Conservation (phyloP, 2,329 filamentous ascomycete species). For the Scytalidium lignicola region DNA sequence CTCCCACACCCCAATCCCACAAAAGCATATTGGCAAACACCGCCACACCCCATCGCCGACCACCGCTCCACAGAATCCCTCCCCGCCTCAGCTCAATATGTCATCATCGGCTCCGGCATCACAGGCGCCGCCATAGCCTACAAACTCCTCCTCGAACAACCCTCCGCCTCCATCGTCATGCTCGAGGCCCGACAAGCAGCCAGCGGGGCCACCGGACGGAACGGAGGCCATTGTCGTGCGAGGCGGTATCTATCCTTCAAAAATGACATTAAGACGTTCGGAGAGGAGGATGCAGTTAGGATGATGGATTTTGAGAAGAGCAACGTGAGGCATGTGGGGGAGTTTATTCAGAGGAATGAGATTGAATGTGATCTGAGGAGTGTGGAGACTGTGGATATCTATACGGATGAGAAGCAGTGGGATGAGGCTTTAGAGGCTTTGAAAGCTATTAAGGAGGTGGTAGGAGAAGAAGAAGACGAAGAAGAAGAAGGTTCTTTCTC, state of each 20-base stretch:
- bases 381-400: conserved; percentile 4
- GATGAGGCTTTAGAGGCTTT: not conserved
- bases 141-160: conserved; percentile 21
- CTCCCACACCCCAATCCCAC: conserved; percentile 27
- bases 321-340: conserved; percentile 8
- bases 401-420: not conserved
- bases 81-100: conserved; percentile 9
- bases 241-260: conserved; percentile 26
- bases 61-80: conserved; percentile 19
- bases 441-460: not conserved
- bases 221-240: conserved; percentile 31
- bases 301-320: conserved; percentile 15
- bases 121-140: conserved; percentile 16
- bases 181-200: conserved; percentile 31
- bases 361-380: conserved; percentile 10
- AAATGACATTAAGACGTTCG: conserved; percentile 11
- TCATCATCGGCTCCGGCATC: conserved; percentile 21
- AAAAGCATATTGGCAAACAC: conserved; percentile 30
- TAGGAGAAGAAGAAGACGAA: not conserved
- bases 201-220: conserved; percentile 32
- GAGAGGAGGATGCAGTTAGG: conserved; percentile 8
- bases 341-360: not conserved
- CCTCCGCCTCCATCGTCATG: conserved; percentile 24
- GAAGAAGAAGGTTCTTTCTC: no score
- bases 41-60: conserved; percentile 26